Base-by-base conservation (phyloP, 495 filamentous ascomycete species). In the Trichoderma erinaceum region DNA sequence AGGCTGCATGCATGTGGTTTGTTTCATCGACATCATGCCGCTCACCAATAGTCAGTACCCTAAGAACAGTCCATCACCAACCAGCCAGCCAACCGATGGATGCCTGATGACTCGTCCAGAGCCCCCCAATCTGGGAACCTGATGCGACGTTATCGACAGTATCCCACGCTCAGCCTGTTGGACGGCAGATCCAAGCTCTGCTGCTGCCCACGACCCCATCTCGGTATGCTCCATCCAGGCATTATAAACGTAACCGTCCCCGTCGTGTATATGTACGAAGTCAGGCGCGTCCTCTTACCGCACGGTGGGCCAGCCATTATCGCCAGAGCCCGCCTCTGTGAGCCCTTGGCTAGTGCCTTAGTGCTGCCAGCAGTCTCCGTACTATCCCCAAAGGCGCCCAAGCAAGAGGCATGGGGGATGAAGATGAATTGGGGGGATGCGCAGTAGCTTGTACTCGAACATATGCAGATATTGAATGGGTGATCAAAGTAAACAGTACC, bases 381-480 rank as follows among this genome's bases (percentile, higher is more conserved):
- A 61, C 27, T 61, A 52, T 52, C 18, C 48, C 48, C 48, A 52
- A 61, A 21, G 56, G 8, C 27, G 56, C 56, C 56, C 48, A 52
- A 52, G 48, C 48, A 52, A n/a, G 3, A 16, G 48, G 18, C 35
- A 38, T 38, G 35, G 35, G 35, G 35, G 35, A 38, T 38, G 35
- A 38, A 38, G 35, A 38, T 38, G 35, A 3, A 7, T 38, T 38
- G 35, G 35, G 35, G 35, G 35, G 35, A 38, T 38, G 35, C 35
- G 35, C 8, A 38, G 35, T 38, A 2, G 35, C 5, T 0, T 38
- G 35, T 38, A 38, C 35, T 10, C n/a, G n/a, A n/a, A n/a, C n/a
- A n/a, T n/a, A n/a, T n/a, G n/a, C n/a, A n/a, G n/a, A n/a, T n/a
- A n/a, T n/a, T n/a, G n/a, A n/a, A n/a, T n/a, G n/a, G n/a, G n/a